Base-by-base conservation (phyloP, 2,329 filamentous ascomycete genomes). In the Truncatella angustata region DNA sequence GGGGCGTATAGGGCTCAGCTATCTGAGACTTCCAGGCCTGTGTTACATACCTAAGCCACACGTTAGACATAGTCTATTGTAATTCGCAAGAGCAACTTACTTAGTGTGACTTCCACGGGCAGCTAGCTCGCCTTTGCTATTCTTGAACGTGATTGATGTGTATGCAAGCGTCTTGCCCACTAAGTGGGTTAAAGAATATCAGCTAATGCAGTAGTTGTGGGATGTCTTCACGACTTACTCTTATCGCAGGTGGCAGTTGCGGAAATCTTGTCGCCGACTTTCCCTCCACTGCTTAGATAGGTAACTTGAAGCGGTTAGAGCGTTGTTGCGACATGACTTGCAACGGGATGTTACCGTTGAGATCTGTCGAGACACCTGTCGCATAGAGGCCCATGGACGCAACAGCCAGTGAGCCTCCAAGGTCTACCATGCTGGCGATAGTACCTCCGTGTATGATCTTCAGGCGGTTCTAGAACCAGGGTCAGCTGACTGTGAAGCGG, bases 361-460 rank as follows among this genome's bases (percentile, higher is more conserved):
- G 64, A 56, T 87, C 84, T 0, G 84, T 87, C 2, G 84, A 84
- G 3, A 87, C 84, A 10, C 84, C 84, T 0, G 84, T 87, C 16
- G 78, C 75, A 59, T 81, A 86, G 1, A 83, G 70, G 0, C 84
- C 84, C 56, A 78, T 83, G 1, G 84, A 86, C 1, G 84, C 84
- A 3, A 87, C 82, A 9, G 84, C 84, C 3, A 87, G 73, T 0
- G 84, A 87, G 12, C 84, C 84, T 10, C 83, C 83, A 0, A 87
- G 71, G 55, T 87, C 84, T 24, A 87, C 85, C 71, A 92, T 85
- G 64, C 85, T 88, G 3, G 89, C 89, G 24, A 93, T 85, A 0
- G 88, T 90, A 4, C 89, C 89, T 16, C 89, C 89, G 61, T 93
- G 89, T 24, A 92, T 78, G 32, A 87, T 91, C 49, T 84, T 80